phyloP scores from a whole-genome alignment of 106 monocot genomes.

The Alisma plantagoaquatica region DNA sequence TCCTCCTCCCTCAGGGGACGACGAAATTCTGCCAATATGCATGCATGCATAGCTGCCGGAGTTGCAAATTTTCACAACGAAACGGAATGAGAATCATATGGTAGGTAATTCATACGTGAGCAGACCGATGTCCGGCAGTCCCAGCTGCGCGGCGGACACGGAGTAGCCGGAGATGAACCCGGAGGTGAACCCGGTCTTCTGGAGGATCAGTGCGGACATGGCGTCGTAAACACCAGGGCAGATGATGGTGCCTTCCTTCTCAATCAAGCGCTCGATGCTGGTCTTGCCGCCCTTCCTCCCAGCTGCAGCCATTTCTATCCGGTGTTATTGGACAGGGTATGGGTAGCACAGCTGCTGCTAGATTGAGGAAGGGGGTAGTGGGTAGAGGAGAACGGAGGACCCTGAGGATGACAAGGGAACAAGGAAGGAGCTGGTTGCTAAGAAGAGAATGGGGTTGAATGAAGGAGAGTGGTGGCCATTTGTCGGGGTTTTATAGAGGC shows the following conservation, averaged over 20 bases:
- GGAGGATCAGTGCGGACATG: slow-evolving; percentile 31
- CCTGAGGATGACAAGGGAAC: too few relatives aligned
- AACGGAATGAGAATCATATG: not conserved
- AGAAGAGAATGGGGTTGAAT: too few relatives aligned
- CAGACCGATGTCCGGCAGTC: slow-evolving; percentile 26
- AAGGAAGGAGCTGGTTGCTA: too few relatives aligned
- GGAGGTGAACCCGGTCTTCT: slow-evolving; percentile 32
- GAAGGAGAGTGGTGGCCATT: too few relatives aligned
- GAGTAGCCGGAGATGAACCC: slow-evolving; percentile 49
- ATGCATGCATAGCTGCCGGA: too few relatives aligned
- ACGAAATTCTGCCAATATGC: not conserved
- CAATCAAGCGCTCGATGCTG: slow-evolving; percentile 20
- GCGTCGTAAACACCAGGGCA: slow-evolving; percentile 40
- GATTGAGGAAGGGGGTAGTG: too few relatives aligned
- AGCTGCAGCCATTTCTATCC: too few relatives aligned
- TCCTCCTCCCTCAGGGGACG: not conserved
- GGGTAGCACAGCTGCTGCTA: too few relatives aligned
- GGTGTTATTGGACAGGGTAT: too few relatives aligned
- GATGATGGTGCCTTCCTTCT: slow-evolving; percentile 30
- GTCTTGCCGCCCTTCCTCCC: slow-evolving; percentile 19
- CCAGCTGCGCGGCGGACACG: slow-evolving; percentile 30
- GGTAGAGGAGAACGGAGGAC: too few relatives aligned
- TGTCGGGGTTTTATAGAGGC: too few relatives aligned
- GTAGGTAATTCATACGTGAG: slow-evolving; percentile 15
- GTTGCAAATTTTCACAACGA: not conserved